Percentiles rank a stretch among this genome's conserved stretches.
phyloP scores from a whole-genome alignment of 2,329 filamentous ascomycete species.

The Chrysosporium queenslandicum region DNA sequence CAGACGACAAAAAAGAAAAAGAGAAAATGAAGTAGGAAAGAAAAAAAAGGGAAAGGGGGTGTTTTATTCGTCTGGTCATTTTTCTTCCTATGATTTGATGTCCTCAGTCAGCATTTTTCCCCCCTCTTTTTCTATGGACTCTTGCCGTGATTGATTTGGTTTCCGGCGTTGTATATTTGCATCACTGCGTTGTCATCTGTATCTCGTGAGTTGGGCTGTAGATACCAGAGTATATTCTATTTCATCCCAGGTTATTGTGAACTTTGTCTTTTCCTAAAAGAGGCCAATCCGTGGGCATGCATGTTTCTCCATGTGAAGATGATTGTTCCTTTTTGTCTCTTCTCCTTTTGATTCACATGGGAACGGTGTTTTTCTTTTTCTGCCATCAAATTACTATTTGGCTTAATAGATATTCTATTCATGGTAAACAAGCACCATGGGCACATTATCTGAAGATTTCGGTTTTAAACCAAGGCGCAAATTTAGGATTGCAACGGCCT shows the following conservation, averaged over 20 bases:
- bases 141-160: neutral
- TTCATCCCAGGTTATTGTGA: neutral
- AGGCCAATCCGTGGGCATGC: too few species aligned
- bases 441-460: too few species aligned
- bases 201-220: neutral
- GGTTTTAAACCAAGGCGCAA: too few species aligned
- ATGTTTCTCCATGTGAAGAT: too few species aligned
- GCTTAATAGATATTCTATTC: too few species aligned
- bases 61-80: neutral
- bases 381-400: too few species aligned
- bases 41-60: neutral
- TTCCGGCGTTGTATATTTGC: neutral
- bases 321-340: neutral
- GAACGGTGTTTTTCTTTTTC: too few species aligned
- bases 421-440: too few species aligned
- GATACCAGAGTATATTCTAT: conserved; percentile 3
- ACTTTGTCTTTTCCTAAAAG: too few species aligned
- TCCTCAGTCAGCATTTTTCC: neutral
- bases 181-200: too few species aligned
- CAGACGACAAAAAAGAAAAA: neutral
- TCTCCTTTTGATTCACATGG: neutral
- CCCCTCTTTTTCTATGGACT: too few species aligned
- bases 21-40: neutral
- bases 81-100: neutral
- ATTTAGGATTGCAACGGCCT: too few species aligned